phyloP scores from a whole-genome alignment of 2,329 filamentous ascomycete species.

The Cladosporium sp. region DNA sequence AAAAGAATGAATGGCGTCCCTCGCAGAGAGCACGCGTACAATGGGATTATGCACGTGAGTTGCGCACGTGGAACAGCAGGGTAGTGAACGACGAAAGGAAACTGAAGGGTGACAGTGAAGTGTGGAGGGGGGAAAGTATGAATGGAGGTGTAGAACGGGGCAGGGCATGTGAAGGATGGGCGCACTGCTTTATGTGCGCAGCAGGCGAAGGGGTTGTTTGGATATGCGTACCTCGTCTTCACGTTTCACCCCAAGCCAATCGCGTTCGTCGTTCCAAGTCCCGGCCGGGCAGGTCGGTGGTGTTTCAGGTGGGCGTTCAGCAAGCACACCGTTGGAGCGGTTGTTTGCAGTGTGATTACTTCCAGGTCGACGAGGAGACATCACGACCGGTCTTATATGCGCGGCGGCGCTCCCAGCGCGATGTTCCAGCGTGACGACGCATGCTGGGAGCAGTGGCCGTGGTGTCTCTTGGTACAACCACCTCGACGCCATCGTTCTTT shows the following conservation, averaged over 20 bases:
- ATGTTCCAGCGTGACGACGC: slow-evolving; percentile 8
- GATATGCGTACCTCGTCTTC: slow-evolving; percentile 8
- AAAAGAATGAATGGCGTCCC: not conserved
- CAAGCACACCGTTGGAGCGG: slow-evolving; percentile 1
- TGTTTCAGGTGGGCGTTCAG: slow-evolving; percentile 9
- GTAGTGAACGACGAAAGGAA: not conserved
- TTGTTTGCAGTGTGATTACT: not conserved
- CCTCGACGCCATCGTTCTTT: slow-evolving; percentile 8
- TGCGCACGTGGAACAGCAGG: not conserved
- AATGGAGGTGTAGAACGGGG: not conserved
- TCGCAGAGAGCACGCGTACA: not conserved
- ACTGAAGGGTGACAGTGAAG: not conserved
- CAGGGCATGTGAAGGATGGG: not conserved
- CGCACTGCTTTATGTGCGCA: not conserved
- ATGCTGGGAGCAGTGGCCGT: slow-evolving; percentile 5
- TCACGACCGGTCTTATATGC: not conserved
- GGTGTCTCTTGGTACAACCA: slow-evolving; percentile 8
- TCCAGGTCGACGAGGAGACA: not conserved
- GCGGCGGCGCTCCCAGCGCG: not conserved
- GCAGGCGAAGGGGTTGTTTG: not conserved
- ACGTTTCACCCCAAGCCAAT: slow-evolving; percentile 3
- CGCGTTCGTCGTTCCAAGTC: slow-evolving; percentile 1
- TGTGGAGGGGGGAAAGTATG: not conserved
- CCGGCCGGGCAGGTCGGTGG: not conserved
- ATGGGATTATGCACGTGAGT: not conserved